These are phyloP conservation scores for Ganoderma resinaceum DNA, from an alignment of 1,284 basidiomycete genomes.

Conservation along the genomic window DNA sequence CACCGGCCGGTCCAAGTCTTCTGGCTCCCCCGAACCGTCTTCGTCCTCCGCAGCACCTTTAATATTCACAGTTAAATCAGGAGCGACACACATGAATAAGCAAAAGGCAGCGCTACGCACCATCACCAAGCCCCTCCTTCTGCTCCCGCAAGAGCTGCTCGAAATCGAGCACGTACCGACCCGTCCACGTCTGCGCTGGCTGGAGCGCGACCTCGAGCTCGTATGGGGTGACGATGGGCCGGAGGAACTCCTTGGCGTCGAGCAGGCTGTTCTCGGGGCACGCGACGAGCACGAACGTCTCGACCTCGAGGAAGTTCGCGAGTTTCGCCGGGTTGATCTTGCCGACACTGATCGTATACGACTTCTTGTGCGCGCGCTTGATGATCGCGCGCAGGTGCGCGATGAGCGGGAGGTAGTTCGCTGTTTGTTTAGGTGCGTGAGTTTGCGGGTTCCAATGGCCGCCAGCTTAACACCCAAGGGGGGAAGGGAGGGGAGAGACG, in stretches of 20 bases:
- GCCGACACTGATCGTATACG: slow-evolving; percentile 95
- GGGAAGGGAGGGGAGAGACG: neutral
- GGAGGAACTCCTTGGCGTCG: slow-evolving; percentile 88
- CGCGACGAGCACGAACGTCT: slow-evolving; percentile 94
- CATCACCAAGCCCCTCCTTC: slow-evolving; percentile 13
- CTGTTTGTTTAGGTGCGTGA: slow-evolving; percentile 45
- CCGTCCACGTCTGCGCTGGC: slow-evolving; percentile 75
- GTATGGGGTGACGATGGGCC: slow-evolving; percentile 94
- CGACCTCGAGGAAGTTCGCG: slow-evolving; percentile 96
- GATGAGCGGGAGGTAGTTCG: slow-evolving; percentile 85
- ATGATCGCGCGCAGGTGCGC: slow-evolving; percentile 77
- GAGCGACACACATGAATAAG: too few relatives aligned
- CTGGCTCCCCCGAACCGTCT: slow-evolving; percentile 24
- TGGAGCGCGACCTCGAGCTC: slow-evolving; percentile 89
- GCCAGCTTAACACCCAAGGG: too few relatives aligned
- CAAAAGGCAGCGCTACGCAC: too few relatives aligned
- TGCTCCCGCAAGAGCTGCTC: slow-evolving; percentile 65
- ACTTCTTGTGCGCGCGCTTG: slow-evolving; percentile 77
- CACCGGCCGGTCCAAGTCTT: slow-evolving; percentile 70
- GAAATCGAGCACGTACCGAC: slow-evolving; percentile 86
- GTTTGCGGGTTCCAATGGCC: too few relatives aligned
- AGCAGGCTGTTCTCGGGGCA: slow-evolving; percentile 94
- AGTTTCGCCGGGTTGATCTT: slow-evolving; percentile 96
- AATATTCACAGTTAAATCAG: neutral
- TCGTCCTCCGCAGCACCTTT: neutral